phyloP scores from a whole-genome alignment of 2,329 filamentous ascomycete species.

The Talaromyces rugulosus region DNA sequence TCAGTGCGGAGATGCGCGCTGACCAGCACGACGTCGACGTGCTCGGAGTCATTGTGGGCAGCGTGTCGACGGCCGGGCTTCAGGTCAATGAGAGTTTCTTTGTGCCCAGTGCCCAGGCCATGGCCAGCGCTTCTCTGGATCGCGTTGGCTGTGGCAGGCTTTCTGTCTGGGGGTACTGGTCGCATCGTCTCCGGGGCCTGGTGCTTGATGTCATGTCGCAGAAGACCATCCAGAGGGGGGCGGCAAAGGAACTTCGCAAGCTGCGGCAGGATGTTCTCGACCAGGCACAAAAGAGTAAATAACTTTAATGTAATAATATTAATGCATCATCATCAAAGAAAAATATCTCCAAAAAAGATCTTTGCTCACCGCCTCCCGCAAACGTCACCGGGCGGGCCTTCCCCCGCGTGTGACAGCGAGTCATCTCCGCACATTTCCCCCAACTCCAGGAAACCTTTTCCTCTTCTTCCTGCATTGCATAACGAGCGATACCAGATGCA shows the following conservation, averaged over 20 bases:
- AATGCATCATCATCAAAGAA: not conserved
- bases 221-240: not conserved
- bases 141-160: slow-evolving; percentile 32
- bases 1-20: slow-evolving; percentile 42
- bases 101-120: slow-evolving; percentile 22
- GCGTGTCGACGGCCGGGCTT: slow-evolving; percentile 25
- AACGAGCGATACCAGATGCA: not conserved
- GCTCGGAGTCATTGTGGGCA: slow-evolving; percentile 32
- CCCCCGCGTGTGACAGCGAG: not conserved
- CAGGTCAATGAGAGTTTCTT: slow-evolving; percentile 21
- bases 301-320: not conserved
- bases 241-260: not conserved
- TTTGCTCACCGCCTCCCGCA: not conserved
- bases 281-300: not conserved
- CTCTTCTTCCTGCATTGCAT: not conserved
- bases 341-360: not conserved
- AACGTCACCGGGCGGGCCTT: not conserved
- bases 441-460: not conserved
- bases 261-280: not conserved
- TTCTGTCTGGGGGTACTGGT: slow-evolving; percentile 28
- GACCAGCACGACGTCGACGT: slow-evolving; percentile 37
- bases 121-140: slow-evolving; percentile 30
- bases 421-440: too few relatives aligned
- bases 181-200: slow-evolving; percentile 26
- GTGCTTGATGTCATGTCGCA: not conserved